These are phyloP conservation scores for Arxiozyma telluris DNA, from an alignment of 1,139 yeast species.

Conservation along the genomic window DNA sequence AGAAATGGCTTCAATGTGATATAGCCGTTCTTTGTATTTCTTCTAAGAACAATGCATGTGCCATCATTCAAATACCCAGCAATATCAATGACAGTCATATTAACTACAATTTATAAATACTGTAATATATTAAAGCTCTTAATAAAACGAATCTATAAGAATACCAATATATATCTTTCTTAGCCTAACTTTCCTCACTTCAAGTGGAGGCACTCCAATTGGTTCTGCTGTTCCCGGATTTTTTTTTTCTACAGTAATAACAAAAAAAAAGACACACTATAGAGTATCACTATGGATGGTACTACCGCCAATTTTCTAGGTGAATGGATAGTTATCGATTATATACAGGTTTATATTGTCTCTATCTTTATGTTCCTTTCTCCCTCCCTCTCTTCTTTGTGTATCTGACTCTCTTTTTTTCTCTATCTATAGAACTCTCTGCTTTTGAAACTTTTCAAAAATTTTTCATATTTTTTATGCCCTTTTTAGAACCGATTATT, in stretches of 20 bases:
- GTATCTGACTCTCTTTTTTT: too few species aligned
- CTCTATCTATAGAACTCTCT: background rate
- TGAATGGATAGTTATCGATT: too few species aligned
- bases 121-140: too few species aligned
- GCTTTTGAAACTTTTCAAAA: background rate
- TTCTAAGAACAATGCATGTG: conserved; percentile 8
- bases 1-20: conserved; percentile 19
- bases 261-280: background rate
- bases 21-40: conserved; percentile 17
- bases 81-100: background rate
- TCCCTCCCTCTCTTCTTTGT: background rate
- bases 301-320: background rate
- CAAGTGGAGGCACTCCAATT: too few species aligned
- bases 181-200: too few species aligned
- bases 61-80: conserved; percentile 1
- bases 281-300: background rate
- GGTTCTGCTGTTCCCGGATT: too few species aligned
- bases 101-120: background rate
- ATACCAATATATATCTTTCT: background rate
- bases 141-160: too few species aligned
- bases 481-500: background rate
- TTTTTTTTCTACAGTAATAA: too few species aligned
- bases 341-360: too few species aligned
- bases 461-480: background rate
- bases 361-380: too few species aligned